phyloP scores from a whole-genome alignment of 345 rosid genomes.

The Sapria himalayana region DNA sequence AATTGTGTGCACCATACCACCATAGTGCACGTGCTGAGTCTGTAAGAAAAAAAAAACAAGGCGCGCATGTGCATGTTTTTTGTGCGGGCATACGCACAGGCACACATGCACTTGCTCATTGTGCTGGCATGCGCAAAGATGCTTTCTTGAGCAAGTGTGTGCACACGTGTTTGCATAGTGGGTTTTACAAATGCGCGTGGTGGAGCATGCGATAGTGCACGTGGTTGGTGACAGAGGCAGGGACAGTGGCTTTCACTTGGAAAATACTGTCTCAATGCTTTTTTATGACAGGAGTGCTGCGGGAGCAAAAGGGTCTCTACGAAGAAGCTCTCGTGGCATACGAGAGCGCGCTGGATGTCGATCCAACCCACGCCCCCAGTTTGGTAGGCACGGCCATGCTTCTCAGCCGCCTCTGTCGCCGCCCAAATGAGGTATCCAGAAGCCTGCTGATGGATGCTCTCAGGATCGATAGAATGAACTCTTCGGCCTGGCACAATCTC shows the following conservation, averaged over 20 bases:
- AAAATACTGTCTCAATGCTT: not conserved
- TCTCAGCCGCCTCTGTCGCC: conserved; percentile 18
- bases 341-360: conserved; percentile 28
- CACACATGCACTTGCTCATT: too few relatives aligned
- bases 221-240: too few relatives aligned
- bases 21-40: too few relatives aligned
- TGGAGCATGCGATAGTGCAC: too few relatives aligned
- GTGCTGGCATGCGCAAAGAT: not conserved
- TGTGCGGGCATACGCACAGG: too few relatives aligned
- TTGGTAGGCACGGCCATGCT: conserved; percentile 40
- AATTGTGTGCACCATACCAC: too few relatives aligned
- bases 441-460: conserved; percentile 55
- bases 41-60: too few relatives aligned
- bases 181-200: not conserved
- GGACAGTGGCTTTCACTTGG: not conserved
- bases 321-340: conserved; percentile 44
- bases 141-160: not conserved
- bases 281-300: conserved; percentile 25
- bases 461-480: conserved; percentile 33
- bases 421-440: conserved; percentile 22
- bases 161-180: not conserved
- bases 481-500: conserved; percentile 57
- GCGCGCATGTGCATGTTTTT: too few relatives aligned
- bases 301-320: conserved; percentile 26
- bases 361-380: conserved; percentile 45